Conservation (phyloP, 192 early-diverging fungal species). For the Rhizophagus clarus region DNA sequence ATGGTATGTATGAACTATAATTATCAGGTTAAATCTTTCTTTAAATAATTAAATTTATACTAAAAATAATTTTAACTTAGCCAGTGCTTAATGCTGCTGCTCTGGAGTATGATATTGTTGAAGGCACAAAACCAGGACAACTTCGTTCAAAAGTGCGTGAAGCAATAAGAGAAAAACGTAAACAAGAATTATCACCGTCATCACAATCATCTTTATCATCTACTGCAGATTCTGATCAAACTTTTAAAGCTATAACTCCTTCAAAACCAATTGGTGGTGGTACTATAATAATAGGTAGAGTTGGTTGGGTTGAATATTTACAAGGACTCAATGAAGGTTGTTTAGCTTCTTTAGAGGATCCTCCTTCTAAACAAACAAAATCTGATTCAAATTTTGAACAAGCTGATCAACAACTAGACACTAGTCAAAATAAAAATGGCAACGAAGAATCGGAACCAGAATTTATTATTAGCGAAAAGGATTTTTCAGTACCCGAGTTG, state of each 20-base stretch:
- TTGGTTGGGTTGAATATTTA: slow-evolving; percentile 39
- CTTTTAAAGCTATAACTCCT: slow-evolving; percentile 3
- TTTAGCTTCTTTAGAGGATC: slow-evolving; percentile 40
- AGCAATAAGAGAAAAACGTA: slow-evolving; percentile 40
- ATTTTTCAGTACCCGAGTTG: slow-evolving; percentile 44
- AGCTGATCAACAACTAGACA: neutral
- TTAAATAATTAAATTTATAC: neutral
- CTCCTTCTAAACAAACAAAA: slow-evolving; percentile 20
- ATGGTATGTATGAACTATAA: slow-evolving; percentile 31
- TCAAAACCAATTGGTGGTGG: slow-evolving; percentile 37
- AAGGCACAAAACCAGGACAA: slow-evolving; percentile 41
- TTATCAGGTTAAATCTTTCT: neutral
- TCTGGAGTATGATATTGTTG: slow-evolving; percentile 46
- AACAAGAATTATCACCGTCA: slow-evolving; percentile 31
- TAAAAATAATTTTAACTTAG: slow-evolving; percentile 24
- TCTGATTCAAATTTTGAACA: slow-evolving; percentile 10
- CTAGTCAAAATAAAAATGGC: neutral
- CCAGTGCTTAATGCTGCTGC: slow-evolving; percentile 50
- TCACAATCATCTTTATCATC: slow-evolving; percentile 2
- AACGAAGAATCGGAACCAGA: slow-evolving; percentile 22
- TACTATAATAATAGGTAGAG: slow-evolving; percentile 42
- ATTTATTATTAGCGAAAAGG: slow-evolving; percentile 37
- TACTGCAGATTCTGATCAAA: neutral
- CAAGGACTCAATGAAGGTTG: slow-evolving; percentile 48
- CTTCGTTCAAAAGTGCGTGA: slow-evolving; percentile 45